These are phyloP conservation scores for Plasmodium sp. DNA, from an alignment of 169 alveolate genomes.

Conservation along the genomic window DNA sequence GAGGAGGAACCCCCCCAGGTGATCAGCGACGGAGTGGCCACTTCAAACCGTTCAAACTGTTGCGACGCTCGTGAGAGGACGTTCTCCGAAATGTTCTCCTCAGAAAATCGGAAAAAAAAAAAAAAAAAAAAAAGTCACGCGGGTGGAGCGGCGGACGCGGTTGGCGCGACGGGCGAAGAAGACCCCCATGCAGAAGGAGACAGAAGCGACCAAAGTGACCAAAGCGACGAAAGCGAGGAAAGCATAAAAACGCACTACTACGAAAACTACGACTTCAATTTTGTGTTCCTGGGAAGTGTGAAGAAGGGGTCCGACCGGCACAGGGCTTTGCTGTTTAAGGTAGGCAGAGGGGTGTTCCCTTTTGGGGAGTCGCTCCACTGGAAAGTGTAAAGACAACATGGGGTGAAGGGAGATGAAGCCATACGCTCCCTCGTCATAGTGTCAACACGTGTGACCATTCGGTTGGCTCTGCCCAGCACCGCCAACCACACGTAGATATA, in stretches of 20 bases:
- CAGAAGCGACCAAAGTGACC: not conserved
- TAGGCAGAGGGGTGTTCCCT: not conserved
- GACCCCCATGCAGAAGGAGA: not conserved
- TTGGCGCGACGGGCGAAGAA: not conserved
- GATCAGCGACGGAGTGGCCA: not conserved
- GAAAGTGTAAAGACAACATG: not conserved
- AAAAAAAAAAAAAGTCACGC: not conserved
- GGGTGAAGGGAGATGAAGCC: no score
- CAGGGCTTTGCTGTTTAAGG: constrained; percentile 40
- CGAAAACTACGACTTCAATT: constrained; percentile 39
- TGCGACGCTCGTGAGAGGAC: constrained; percentile 1
- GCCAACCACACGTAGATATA: not conserved
- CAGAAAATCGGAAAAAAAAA: constrained; percentile 25
- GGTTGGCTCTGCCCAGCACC: not conserved
- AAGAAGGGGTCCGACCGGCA: constrained; percentile 54
- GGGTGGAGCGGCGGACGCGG: not conserved
- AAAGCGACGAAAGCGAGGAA: not conserved
- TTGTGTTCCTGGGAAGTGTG: constrained; percentile 60
- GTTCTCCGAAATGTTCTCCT: constrained; percentile 38
- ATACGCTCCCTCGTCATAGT: not conserved
- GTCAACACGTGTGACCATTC: not conserved
- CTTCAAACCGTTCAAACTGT: not conserved
- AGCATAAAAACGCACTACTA: constrained; percentile 55
- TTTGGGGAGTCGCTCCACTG: not conserved
- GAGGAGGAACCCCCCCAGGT: not conserved